Base-by-base conservation (phyloP, 768 basidiomycete species). In the Pseudohyphozyma bogoriensis region DNA sequence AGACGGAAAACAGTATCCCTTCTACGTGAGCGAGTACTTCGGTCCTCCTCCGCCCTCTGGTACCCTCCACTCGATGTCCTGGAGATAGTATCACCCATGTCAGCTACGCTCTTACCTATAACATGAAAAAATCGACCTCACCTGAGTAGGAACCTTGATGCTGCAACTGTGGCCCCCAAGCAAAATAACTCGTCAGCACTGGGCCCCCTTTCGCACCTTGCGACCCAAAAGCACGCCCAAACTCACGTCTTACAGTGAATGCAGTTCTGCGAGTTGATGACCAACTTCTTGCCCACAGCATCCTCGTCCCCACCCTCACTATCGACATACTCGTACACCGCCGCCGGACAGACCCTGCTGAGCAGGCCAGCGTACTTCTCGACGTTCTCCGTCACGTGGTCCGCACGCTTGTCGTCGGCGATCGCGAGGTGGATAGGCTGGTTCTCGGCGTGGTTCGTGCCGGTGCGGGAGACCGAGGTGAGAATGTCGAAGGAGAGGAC, bases 21-120 rank as follows among this genome's bases (percentile, higher is more conserved):
- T 28, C 16, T 39, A 53, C 4, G 58, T 45, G 29, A 55, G 16
- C 12, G 36, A 86, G 72, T 95, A 97, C 73, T 93, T 93, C 39
- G 92, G 93, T 54, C 93, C 93, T 35, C 93, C 93, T 16, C 89
- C 87, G 15, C 92, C 93, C 75, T 97, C 91, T 0, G 95, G 95
- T 0, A 95, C 90, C 8, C 84, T 85, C 93, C 93, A 97, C 20
- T 85, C 88, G 67, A 99, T 95, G 73, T 96, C 93, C 72, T 95
- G 89, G 3, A 24, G 36, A 13, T 16, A 18, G 50, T 24, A 22
- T 1, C 24, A n/a, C 9, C 22, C 22, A 28, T 13, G 89, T 89
- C 4, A 92, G 92, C 6, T 87, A 24, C 4, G 24, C 26, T 26
- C 7, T n/a, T n/a, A n/a, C n/a, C n/a, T n/a, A n/a, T n/a, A n/a